Evolutionary conservation across 2,329 filamentous ascomycete species (phyloP).

Genomic region (Pseudocercospora pini-densiflorae): DNA sequence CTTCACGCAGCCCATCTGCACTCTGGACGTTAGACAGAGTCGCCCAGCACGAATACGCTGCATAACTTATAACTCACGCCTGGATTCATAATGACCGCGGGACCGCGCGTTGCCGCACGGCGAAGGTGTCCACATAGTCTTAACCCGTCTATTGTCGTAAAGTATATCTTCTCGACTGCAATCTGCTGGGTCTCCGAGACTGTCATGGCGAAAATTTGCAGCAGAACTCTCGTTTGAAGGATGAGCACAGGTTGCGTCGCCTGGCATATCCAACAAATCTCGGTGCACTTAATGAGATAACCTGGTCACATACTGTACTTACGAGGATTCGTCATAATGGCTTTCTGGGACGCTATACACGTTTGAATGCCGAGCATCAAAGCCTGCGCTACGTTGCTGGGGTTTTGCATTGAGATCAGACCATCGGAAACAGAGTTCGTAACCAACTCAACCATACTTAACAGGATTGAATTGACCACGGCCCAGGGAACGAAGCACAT

Average conservation of each 20-base stretch:
- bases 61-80: neutral
- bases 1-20: constrained; percentile 40
- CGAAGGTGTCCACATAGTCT: neutral
- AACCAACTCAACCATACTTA: too few relatives aligned
- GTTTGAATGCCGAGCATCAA: too few relatives aligned
- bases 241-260: neutral
- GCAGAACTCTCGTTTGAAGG: neutral
- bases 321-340: too few relatives aligned
- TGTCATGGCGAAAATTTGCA: neutral
- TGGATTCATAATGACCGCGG: constrained; percentile 1
- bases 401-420: too few relatives aligned
- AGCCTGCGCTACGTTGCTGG: too few relatives aligned
- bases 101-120: neutral
- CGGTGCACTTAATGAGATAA: too few relatives aligned
- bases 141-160: neutral
- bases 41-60: neutral
- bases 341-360: too few relatives aligned
- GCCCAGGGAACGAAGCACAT: too few relatives aligned
- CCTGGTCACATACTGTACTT: too few relatives aligned
- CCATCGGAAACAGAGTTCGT: too few relatives aligned
- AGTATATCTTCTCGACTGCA: neutral
- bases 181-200: neutral
- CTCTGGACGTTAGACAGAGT: neutral
- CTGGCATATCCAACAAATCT: neutral
- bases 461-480: too few relatives aligned